Evolutionary conservation across 2,329 filamentous ascomycete genomes (phyloP), one percentile per base, ranked within the genome.

Genomic region (Pseudogymnoascus sp.): DNA sequence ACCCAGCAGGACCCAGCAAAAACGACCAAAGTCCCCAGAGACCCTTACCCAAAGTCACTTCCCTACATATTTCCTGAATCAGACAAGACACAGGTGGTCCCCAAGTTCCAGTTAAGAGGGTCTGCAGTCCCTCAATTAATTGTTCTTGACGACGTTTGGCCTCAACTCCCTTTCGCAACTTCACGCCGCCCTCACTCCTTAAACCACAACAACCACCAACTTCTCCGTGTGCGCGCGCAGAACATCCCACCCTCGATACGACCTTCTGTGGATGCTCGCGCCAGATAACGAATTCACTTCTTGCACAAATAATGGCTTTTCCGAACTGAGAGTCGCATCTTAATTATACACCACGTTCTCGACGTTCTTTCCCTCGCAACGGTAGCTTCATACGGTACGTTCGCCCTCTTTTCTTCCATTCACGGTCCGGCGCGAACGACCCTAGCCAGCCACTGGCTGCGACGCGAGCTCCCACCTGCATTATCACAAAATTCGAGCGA

Each of bases 81-180:
- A 47, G 43, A 50, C 28, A 50, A 41, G 41, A 28, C 43, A n/a
- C 25, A 30, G 25, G 43, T 30, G 25, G 43, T 50, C 43, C 43
- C 43, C 43, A 30, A 16, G 25, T 50, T 50, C 43, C 43, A 50
- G 43, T 50, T 50, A 50, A 50, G 43, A 50, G 43, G 43, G 43
- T 50, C 43, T 50, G 25, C n/a, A 11, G 25, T 50, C 43, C 43
- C 43, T 50, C 43, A 50, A 50, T 50, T 18, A 30, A 18, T 50
- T 30, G 4, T 50, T 50, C 7, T 50, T 50, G 43, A 11, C 22
- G 43, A 50, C 43, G 43, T 50, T 50, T 50, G 43, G 43, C 43
- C 9, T 50, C 43, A 50, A 28, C 43, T 50, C 43, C 34, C 41
- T 50, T 50, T 50, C 43, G 43, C 43, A 50, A 50, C 43, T 30